Base-by-base conservation (phyloP, 208 protist genomes). In the Trypanosoma boissoni region DNA sequence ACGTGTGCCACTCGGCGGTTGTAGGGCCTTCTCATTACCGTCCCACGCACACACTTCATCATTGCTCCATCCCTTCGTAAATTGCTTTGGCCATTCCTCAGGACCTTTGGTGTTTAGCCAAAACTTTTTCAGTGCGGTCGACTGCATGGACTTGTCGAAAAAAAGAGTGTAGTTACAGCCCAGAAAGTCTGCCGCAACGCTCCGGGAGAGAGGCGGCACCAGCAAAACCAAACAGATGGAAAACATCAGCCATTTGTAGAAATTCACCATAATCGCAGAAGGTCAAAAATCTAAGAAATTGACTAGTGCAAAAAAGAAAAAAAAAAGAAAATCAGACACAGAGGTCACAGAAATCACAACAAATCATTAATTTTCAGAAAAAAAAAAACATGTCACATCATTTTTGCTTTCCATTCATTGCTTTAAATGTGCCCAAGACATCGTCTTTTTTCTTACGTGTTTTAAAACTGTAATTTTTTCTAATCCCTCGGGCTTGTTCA, bases 31-130 rank as follows among this genome's bases (percentile, higher is more conserved):
- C 42, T 51, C 23, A 26, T 68, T 41, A n/a, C 42, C 31, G 29
- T 68, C 53, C 63, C 63, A 68, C 29, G 63, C 51, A 51, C 63
- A 68, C 20, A 53, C 53, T 26, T 58, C 56, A 16, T 68, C 46
- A 3, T 28, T 42, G 6, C 41, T 43, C 63, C 63, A 68, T 1
- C 52, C 51, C 2, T 18, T 28, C 3, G 7, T 28, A 27, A 54
- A 68, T 27, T 57, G 41, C n/a, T 14, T 18, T 5, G 53, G 63
- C 63, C 53, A 68, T 28, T 36, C 9, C 46, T 43, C 42, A 16
- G 31, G 53, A 8, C 63, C 63, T 3, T 32, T n/a, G 16, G 63
- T 68, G 31, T 51, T 46, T 23, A 44, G 29, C 16, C 44, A 68
- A 24, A 68, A 68, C 27, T 51, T 61, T 20, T 31, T 42, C n/a